Conservation (phyloP, 2,329 filamentous ascomycete species). For the Colletotrichum falcatum region DNA sequence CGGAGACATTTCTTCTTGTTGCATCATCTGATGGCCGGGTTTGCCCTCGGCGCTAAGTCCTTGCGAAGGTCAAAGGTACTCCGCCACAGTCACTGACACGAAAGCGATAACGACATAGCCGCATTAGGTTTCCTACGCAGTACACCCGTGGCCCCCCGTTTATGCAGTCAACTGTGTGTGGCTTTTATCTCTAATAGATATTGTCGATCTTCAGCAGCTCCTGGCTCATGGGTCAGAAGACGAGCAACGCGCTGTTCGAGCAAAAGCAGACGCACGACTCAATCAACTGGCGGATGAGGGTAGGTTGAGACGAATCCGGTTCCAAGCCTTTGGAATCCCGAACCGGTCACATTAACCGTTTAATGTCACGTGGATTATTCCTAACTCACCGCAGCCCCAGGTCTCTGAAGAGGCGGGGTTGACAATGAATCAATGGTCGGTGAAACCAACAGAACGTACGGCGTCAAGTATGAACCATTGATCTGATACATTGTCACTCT, state of each 20-base stretch:
- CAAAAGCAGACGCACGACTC: background rate
- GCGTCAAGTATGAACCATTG: no score
- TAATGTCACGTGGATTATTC: no score
- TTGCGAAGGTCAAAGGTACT: no score
- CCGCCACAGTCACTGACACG: background rate
- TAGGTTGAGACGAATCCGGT: rapidly evolving
- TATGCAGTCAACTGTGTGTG: background rate
- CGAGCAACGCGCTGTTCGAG: background rate
- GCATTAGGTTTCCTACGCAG: background rate
- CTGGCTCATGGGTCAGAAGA: background rate
- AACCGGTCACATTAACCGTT: background rate
- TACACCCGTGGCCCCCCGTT: background rate
- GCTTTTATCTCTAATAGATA: background rate
- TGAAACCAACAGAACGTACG: no score
- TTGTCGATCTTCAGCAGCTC: background rate
- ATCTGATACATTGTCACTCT: no score
- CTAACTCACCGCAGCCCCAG: no score
- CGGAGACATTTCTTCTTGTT: background rate
- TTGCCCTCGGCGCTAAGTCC: constrained; percentile 15
- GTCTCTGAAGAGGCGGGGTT: no score
- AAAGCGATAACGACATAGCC: background rate
- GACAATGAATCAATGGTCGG: no score
- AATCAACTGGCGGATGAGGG: rapidly evolving
- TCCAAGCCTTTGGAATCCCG: background rate
- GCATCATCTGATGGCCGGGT: background rate